Percentiles rank a stretch among this genome's conserved stretches.
Evolutionary conservation across 371 early-diverging fungal genomes (phyloP).

Genomic region (Vairimorpha ceranae): DNA sequence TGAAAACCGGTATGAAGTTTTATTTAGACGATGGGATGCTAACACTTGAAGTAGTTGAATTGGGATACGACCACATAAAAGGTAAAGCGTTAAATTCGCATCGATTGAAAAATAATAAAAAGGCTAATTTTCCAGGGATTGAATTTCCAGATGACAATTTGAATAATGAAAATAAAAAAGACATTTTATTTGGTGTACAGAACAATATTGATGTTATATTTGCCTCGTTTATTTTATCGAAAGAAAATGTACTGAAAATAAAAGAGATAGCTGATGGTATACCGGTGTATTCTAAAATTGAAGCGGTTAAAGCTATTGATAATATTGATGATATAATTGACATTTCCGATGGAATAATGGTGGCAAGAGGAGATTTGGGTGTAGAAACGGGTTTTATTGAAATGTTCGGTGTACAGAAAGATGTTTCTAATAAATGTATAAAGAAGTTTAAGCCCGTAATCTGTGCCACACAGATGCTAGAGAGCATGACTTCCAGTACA

Average conservation of each 20-base stretch:
- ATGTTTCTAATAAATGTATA: slow-evolving; percentile 85
- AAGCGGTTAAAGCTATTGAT: slow-evolving; percentile 81
- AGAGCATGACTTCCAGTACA: slow-evolving; percentile 84
- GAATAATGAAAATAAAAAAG: slow-evolving; percentile 80
- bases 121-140: slow-evolving; percentile 77
- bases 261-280: slow-evolving; percentile 70
- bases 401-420: slow-evolving; percentile 84
- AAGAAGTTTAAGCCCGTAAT: slow-evolving; percentile 86
- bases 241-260: slow-evolving; percentile 75
- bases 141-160: slow-evolving; percentile 78
- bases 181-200: slow-evolving; percentile 79
- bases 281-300: slow-evolving; percentile 68
- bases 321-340: slow-evolving; percentile 89
- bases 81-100: slow-evolving; percentile 72
- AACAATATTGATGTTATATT: slow-evolving; percentile 86
- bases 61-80: slow-evolving; percentile 58
- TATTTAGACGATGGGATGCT: slow-evolving; percentile 68
- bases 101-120: slow-evolving; percentile 71
- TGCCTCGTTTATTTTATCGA: slow-evolving; percentile 85
- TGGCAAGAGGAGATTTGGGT: slow-evolving; percentile 91
- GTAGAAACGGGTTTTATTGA: slow-evolving; percentile 84
- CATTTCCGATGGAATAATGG: slow-evolving; percentile 92
- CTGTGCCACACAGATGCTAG: slow-evolving; percentile 92
- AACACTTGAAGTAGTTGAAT: slow-evolving; percentile 63
- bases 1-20: slow-evolving; percentile 73